Percentiles rank a stretch among this genome's conserved stretches.
phyloP scores from a whole-genome alignment of 805 yeast species.

The Kluyveromyces siamensis region DNA sequence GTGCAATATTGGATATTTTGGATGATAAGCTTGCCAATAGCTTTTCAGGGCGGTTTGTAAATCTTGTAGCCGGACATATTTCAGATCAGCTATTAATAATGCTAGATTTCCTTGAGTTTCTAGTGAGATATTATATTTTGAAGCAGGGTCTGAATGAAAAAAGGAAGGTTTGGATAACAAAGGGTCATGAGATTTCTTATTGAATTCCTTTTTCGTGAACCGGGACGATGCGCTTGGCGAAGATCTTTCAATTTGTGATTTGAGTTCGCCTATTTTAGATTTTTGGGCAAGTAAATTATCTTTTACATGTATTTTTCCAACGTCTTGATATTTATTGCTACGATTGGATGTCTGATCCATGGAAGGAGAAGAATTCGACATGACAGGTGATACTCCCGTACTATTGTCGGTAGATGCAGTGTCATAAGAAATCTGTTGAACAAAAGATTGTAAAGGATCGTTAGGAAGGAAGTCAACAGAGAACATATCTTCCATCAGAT shows the following conservation, averaged over 20 bases:
- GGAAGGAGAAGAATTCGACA: neutral
- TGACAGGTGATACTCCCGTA: neutral
- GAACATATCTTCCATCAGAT: slow-evolving; percentile 10
- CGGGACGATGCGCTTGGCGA: neutral
- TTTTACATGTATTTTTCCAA: slow-evolving; percentile 7
- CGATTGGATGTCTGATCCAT: neutral
- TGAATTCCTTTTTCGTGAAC: neutral
- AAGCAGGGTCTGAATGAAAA: slow-evolving; percentile 14
- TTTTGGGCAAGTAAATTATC: slow-evolving; percentile 15
- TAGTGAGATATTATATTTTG: slow-evolving; percentile 12
- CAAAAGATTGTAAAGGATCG: slow-evolving; percentile 16
- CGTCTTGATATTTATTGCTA: slow-evolving; percentile 7
- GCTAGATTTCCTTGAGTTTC: slow-evolving; percentile 8
- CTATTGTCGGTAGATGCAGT: slow-evolving; percentile 4
- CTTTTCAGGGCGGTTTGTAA: slow-evolving; percentile 17
- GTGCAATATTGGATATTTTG: slow-evolving; percentile 43
- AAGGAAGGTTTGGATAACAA: slow-evolving; percentile 10
- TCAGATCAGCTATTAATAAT: slow-evolving; percentile 15
- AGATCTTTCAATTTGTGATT: slow-evolving; percentile 5
- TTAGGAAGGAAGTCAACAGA: slow-evolving; percentile 14
- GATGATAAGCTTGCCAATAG: slow-evolving; percentile 50
- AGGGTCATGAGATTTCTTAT: neutral
- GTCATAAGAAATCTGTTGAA: slow-evolving; percentile 10
- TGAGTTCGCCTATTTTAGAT: slow-evolving; percentile 12
- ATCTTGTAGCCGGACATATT: slow-evolving; percentile 7